Base-by-base conservation (phyloP, 306 rosid genomes). In the Fagus crenata region DNA sequence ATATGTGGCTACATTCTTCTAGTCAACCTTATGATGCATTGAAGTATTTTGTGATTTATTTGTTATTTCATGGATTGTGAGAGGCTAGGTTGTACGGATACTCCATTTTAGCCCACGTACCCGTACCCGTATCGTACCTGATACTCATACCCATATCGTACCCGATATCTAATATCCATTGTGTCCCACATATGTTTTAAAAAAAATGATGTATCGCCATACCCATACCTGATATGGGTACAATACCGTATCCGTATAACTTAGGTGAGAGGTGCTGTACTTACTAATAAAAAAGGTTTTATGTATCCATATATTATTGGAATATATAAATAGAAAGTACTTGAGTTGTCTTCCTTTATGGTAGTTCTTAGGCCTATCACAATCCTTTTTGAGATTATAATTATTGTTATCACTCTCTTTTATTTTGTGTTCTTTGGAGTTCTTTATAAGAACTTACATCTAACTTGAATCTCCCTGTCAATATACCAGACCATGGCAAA, bases 401-500 rank as follows among this genome's bases (percentile, higher is more conserved):
- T 53, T 68, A 12, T 67, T 28, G 22, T 46, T 46, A 46, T 9
- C 7, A 58, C 63, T 56, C 1, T 22, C 2, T 11, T 0, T 54
- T 67, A 5, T 31, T 51, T 72, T 53, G 71, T 61, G 49, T 81
- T 71, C 42, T 69, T 43, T 49, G 73, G 78, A 54, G 56, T 51
- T 79, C 59, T 53, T 4, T 32, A 18, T 68, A 70, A 51, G 64
- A 58, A 71, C 63, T 51, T 67, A 78, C 42, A 72, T 59, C 83
- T 86, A 81, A 88, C 79, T 75, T 78, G 18, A 77, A 67, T 81
- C 49, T 69, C 36, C 58, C 75, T 81, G 67, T 33, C 73, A 71
- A 61, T 79, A 67, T 80, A 85, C 53, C 99, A 95, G 99, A 87
- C 93, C 77, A 89, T 95, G 97, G 96, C 95, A 15, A 92, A 92